Conservation (phyloP, 1,139 yeast genomes). For the Pichia sp. region DNA sequence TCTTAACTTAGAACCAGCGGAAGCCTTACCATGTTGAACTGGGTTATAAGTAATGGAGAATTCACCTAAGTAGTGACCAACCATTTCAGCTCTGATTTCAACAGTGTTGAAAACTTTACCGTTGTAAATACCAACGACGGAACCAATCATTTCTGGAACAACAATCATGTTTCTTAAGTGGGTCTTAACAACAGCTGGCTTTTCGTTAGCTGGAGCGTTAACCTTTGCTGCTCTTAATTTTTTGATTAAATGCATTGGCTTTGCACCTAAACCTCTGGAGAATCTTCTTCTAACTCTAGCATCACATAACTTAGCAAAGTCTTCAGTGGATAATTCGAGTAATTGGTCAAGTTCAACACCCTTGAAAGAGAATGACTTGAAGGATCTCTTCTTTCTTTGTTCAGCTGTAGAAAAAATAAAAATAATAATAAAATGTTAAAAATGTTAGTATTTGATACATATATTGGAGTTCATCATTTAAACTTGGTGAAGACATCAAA, state of each 20-base stretch:
- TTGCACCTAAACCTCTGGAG: slow-evolving; percentile 93
- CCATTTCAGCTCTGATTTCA: slow-evolving; percentile 99
- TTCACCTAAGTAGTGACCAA: slow-evolving; percentile 99
- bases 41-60: slow-evolving; percentile 99
- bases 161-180: slow-evolving; percentile 99
- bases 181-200: slow-evolving; percentile 98
- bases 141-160: slow-evolving; percentile 99
- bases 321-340: slow-evolving; percentile 93
- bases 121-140: slow-evolving; percentile 98
- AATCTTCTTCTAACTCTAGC: slow-evolving; percentile 99
- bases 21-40: slow-evolving; percentile 99
- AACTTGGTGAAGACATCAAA: no score
- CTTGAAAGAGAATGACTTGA: slow-evolving; percentile 97
- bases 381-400: slow-evolving; percentile 82
- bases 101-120: slow-evolving; percentile 99
- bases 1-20: slow-evolving; percentile 51
- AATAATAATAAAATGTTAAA: neutral
- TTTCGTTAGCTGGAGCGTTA: slow-evolving; percentile 88
- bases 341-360: slow-evolving; percentile 97
- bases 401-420: slow-evolving; percentile 20
- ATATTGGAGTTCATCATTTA: neutral
- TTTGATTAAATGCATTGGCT: slow-evolving; percentile 96
- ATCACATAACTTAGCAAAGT: slow-evolving; percentile 92
- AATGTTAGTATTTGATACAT: slow-evolving; percentile 9
- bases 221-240: slow-evolving; percentile 98